Base-by-base conservation (phyloP, 192 early-diverging fungal genomes). In the Coemansia sp. region DNA sequence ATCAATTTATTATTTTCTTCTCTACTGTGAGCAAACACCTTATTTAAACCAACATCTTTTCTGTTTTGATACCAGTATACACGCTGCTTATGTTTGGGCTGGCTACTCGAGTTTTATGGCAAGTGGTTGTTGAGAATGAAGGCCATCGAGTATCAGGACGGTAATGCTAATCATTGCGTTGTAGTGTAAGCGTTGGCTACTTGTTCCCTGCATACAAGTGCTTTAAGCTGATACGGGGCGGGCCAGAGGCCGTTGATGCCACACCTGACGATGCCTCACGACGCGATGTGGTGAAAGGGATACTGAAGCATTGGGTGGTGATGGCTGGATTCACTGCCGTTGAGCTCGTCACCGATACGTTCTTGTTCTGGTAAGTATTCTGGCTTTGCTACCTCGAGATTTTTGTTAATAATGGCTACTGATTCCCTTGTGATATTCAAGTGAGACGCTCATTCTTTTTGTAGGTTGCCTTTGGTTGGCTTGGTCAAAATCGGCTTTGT, bases 291-390 rank as follows among this genome's bases (percentile, higher is more conserved):
- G 70, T 78, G 50, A 68, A 50, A 39, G 61, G 69, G 31, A 54
- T 72, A 39, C 62, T 80, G 31, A 77, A 76, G 20, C 71, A 80
- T 53, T 80, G 79, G 79, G 57, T 77, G 43, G 79, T 80, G 63
- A 80, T 80, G 59, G 65, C 72, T 20, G 61, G 65, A 50, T 80
- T 72, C 62, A 69, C 70, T 18, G 62, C 65, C 10, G 73, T 55
- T 19, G 79, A 80, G 50, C 44, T 80, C 15, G 65, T 77, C 23
- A 43, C 65, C 19, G 79, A 80, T 59, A 72, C 66, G 43, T 77
- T 80, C 55, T 55, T 80, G 13, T 80, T 80, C 55, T 80, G 79
- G 79, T 72, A 78, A 60, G 74, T 39, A 58, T 36, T 33, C 9
- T 4, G 15, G 5, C 3, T 9, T 18, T 41, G 14, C 54, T 18